phyloP scores from a whole-genome alignment of 768 basidiomycete genomes.

The Mycena olivaceomarginata region DNA sequence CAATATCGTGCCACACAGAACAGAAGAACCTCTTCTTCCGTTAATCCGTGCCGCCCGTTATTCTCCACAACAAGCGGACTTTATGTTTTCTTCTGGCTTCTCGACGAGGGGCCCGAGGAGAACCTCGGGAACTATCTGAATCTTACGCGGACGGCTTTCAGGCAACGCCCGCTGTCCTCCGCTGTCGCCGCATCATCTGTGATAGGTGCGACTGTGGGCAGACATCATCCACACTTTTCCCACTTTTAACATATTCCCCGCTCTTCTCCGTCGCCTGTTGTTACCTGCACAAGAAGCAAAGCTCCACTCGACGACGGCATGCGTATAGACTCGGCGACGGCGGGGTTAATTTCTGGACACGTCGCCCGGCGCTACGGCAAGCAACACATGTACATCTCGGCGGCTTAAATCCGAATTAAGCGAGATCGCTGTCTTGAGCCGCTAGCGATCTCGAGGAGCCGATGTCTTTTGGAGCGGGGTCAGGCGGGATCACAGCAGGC shows the following conservation, averaged over 20 bases:
- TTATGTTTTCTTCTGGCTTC: not conserved
- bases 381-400: not conserved
- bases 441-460: not conserved
- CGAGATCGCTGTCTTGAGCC: not conserved
- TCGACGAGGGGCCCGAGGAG: not conserved
- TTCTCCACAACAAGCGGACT: not conserved
- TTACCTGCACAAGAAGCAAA: not conserved
- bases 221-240: not conserved
- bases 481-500: too few species aligned
- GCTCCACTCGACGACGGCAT: not conserved
- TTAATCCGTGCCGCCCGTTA: not conserved
- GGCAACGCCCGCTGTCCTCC: slow-evolving; percentile 20
- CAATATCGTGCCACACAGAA: not conserved
- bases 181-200: slow-evolving; percentile 23
- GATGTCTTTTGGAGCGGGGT: not conserved
- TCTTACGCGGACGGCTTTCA: not conserved
- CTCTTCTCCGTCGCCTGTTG: not conserved
- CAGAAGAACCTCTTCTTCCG: not conserved
- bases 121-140: not conserved
- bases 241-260: not conserved
- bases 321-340: not conserved
- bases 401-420: not conserved
- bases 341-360: not conserved
- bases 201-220: not conserved
- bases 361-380: not conserved